Base-by-base conservation (phyloP, 2,329 filamentous ascomycete species). In the Sporothrix curviconia region DNA sequence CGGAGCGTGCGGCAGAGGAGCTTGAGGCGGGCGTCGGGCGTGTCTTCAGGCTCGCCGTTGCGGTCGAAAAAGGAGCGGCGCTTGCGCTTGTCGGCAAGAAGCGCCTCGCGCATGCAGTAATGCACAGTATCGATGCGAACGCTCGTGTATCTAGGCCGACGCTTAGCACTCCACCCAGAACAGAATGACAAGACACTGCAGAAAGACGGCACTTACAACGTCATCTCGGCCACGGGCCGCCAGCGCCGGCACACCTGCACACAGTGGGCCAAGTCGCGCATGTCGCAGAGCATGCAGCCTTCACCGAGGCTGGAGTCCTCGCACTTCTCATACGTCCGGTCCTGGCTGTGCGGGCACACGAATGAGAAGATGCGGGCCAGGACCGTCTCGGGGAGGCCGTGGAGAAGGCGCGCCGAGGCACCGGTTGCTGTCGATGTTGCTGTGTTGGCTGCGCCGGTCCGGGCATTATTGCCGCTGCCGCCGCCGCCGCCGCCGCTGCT, bases 51-150 rank as follows among this genome's bases (percentile, higher is more conserved):
- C 60, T 91, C 84, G 61, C 85, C 87, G 70, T 92, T 90, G 67
- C 86, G 81, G 68, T 89, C 80, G 69, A 90, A 86, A 66, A 85
- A 83, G 36, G 85, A 86, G 59, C 81, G 82, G 61, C 85, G 85
- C 69, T 89, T 90, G 61, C 92, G 87, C 70, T 82, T 85, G 65
- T 92, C 89, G 55, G 89, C 83, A 36, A 96, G 82, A 64, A 87
- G 77, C 59, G 89, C 86, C 72, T 97, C 92, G 65, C 89, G 86
- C 62, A 88, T 84, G 76, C 92, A 97, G 74, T 96, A 96, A 73
- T 97, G 92, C 32, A 96, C 92, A 17, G 89, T 83, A 69, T 97
- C 92, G 69, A 97, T 94, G 59, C 92, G 89, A 63, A 97, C 85
- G 75, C 90, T 92, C 66, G 86, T 85, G 70, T 95, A 95, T 64